Percentiles rank a stretch among this genome's conserved stretches.
phyloP scores from a whole-genome alignment of 345 rosid genomes.

The thale cress (Arabidopsis thaliana) region DNA sequence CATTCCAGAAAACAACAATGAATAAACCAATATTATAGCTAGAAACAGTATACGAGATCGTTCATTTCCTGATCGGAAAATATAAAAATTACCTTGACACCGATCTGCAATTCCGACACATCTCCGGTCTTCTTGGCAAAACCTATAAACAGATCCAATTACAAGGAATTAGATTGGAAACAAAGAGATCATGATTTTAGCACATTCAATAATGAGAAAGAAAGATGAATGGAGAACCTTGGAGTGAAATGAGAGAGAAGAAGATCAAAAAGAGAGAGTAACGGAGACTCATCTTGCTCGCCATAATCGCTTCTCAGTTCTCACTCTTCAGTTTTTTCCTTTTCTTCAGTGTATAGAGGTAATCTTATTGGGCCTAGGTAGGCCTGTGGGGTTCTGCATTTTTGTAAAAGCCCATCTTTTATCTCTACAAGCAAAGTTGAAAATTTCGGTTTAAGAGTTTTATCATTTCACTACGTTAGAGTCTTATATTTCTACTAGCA shows the following conservation, averaged over 20 bases:
- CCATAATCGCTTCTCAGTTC: neutral
- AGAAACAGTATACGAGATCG: neutral
- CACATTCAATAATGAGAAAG: neutral
- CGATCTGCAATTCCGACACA: constrained; percentile 90
- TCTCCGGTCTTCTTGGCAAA: constrained; percentile 69
- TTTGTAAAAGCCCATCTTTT: no score
- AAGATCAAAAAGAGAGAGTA: constrained; percentile 32
- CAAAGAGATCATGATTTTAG: neutral
- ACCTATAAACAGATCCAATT: constrained; percentile 50
- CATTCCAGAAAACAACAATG: no score
- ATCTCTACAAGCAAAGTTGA: no score
- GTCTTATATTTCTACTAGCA: no score
- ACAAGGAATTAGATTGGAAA: neutral
- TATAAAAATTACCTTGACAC: constrained; percentile 67
- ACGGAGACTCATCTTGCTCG: constrained; percentile 38
- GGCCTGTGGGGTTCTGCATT: no score
- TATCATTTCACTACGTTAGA: no score
- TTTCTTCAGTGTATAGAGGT: neutral
- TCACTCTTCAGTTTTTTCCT: neutral
- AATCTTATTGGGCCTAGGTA: neutral
- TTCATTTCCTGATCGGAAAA: neutral
- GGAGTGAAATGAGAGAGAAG: constrained; percentile 20
- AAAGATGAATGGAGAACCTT: constrained; percentile 26
- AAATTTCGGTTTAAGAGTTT: no score
- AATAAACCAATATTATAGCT: neutral